Conservation (phyloP, 2,329 filamentous ascomycete genomes). For the Colletotrichum horii region DNA sequence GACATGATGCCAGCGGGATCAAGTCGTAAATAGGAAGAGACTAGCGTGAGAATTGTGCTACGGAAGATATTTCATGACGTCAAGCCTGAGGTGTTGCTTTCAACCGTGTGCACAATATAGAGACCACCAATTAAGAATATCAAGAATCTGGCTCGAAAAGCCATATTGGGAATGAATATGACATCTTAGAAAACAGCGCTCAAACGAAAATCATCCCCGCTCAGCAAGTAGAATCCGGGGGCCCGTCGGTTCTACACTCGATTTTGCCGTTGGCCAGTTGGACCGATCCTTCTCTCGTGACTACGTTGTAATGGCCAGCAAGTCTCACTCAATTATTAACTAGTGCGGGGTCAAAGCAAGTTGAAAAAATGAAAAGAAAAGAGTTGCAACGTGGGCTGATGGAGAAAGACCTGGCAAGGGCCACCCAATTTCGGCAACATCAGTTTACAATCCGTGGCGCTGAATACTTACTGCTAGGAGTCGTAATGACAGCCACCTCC, state of each 20-base stretch:
- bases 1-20: background rate
- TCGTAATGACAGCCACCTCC: background rate
- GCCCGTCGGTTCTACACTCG: background rate
- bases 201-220: background rate
- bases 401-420: background rate
- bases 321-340: rapidly evolving
- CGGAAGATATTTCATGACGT: background rate
- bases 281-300: background rate
- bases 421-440: rapidly evolving
- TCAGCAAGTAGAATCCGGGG: background rate
- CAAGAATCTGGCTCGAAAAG: background rate
- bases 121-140: background rate
- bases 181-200: background rate
- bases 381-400: background rate
- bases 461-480: background rate
- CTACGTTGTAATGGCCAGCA: background rate
- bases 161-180: background rate
- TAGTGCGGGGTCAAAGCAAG: rapidly evolving
- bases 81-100: background rate
- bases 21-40: background rate
- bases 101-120: background rate
- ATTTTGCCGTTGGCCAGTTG: background rate
- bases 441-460: background rate
- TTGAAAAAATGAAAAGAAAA: background rate
- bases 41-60: rapidly evolving